Base-by-base conservation (phyloP, 192 early-diverging fungal genomes). In the Gamsiella multidivaricata region DNA sequence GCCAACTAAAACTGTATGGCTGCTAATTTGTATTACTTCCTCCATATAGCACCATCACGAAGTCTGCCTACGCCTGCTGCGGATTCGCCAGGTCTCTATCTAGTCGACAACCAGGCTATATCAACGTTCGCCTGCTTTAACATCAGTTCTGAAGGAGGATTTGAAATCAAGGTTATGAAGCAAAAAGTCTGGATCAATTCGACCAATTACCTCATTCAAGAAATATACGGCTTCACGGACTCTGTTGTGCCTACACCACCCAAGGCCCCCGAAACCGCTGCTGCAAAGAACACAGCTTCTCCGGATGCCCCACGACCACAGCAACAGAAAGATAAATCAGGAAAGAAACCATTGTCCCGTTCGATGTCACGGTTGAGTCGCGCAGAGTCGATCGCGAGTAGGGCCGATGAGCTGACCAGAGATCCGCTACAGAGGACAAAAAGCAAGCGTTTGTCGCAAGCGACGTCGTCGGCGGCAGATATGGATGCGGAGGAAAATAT, bases 161-260 rank as follows among this genome's bases (percentile, higher is more conserved):
- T 72, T 26, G 64, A 67, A 51, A 75, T 81, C 70, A 72, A 75
- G 25, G 66, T 70, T n/a, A 75, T 81, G 70, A 81, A 81, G 47
- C 79, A 81, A 51, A 81, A 81, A 22, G 70, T 75, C 49, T 81
- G 79, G 79, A 61, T 81, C 29, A 75, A 75, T 26, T 69, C 62
- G 37, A 73, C 70, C 29, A 69, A 69, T 33, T 74, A 74, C 23
- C 50, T 81, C 14, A 54, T 90, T 12, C 89, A 88, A 64, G 89
- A 90, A 49, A 86, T 90, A 15, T 90, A 82, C 49, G 89, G 89
- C 3, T 85, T 84, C 32, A 70, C 80, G 12, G 84, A 87, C 15
- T 78, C 74, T 28, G 60, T 64, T 14, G 10, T 54, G 34, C 41
- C 74, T 17, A 37, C 65, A 9, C 26, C 47, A 20, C 41, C 62